phyloP scores from a whole-genome alignment of 2,329 filamentous ascomycete species.

The Monosporascus ibericus region DNA sequence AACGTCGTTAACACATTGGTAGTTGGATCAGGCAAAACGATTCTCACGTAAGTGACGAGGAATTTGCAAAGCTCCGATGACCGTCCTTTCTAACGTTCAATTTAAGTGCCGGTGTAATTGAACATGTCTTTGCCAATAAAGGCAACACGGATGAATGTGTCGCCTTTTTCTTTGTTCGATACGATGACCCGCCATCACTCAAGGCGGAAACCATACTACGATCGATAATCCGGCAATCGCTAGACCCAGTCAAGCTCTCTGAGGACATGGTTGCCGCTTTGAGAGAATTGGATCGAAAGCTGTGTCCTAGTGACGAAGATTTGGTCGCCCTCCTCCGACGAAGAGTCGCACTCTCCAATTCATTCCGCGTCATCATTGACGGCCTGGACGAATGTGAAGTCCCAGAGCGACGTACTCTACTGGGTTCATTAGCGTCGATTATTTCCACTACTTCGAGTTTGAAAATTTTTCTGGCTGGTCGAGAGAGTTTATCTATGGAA shows the following conservation, averaged over 20 bases:
- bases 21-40: conserved; percentile 26
- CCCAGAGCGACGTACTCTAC: conserved; percentile 9
- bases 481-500: conserved; percentile 7
- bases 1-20: no score
- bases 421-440: conserved; percentile 10
- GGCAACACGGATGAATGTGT: conserved; percentile 5
- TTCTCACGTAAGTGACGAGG: conserved; percentile 7
- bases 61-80: background rate
- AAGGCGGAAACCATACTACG: conserved; percentile 14
- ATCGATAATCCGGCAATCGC: conserved; percentile 17
- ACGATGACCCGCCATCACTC: conserved; percentile 13
- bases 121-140: conserved; percentile 10
- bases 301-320: background rate
- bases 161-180: conserved; percentile 20
- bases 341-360: background rate
- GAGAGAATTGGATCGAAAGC: background rate
- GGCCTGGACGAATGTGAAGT: conserved; percentile 22
- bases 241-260: conserved; percentile 5
- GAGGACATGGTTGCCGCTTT: conserved; percentile 2
- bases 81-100: no score
- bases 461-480: conserved; percentile 2
- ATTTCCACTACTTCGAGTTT: conserved; percentile 7
- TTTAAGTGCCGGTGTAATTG: conserved; percentile 12
- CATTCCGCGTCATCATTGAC: conserved; percentile 20
- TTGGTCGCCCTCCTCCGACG: conserved; percentile 1